phyloP scores from a whole-genome alignment of 345 rosid genomes.

The Pseudoturritis turrita region DNA sequence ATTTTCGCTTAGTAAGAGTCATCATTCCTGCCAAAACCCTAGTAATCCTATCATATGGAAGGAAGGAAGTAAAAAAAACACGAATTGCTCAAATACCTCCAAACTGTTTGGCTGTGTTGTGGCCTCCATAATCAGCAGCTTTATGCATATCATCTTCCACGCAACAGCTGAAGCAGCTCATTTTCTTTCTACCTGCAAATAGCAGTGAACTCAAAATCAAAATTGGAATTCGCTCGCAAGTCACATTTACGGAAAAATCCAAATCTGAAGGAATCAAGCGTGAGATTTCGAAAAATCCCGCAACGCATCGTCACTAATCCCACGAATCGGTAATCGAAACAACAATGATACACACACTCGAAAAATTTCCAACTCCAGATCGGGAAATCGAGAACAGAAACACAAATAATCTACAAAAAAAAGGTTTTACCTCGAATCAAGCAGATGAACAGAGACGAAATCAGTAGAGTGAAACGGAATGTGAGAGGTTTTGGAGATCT shows the following conservation, averaged over 20 bases:
- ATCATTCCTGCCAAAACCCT: neutral
- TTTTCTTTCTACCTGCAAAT: slow-evolving; percentile 35
- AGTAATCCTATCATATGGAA: too few species aligned
- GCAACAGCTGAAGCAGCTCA: slow-evolving; percentile 89
- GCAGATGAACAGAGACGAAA: neutral
- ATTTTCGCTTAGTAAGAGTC: neutral
- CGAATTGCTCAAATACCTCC: slow-evolving; percentile 43
- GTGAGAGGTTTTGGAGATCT: slow-evolving; percentile 12
- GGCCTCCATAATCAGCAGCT: slow-evolving; percentile 65
- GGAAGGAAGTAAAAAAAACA: neutral
- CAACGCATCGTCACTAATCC: neutral
- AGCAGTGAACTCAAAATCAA: neutral
- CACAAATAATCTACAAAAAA: neutral
- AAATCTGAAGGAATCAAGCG: neutral
- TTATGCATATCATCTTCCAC: slow-evolving; percentile 64
- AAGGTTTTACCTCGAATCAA: neutral
- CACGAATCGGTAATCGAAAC: neutral
- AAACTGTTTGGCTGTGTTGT: slow-evolving; percentile 47
- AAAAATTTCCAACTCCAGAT: neutral
- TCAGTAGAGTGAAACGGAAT: neutral
- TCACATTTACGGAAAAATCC: too few species aligned
- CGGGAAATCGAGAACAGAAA: neutral
- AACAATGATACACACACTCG: neutral
- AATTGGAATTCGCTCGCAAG: too few species aligned
- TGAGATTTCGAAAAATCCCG: neutral